Base-by-base conservation (phyloP, 306 rosid species). In the Dalbergia cochinchinensis region DNA sequence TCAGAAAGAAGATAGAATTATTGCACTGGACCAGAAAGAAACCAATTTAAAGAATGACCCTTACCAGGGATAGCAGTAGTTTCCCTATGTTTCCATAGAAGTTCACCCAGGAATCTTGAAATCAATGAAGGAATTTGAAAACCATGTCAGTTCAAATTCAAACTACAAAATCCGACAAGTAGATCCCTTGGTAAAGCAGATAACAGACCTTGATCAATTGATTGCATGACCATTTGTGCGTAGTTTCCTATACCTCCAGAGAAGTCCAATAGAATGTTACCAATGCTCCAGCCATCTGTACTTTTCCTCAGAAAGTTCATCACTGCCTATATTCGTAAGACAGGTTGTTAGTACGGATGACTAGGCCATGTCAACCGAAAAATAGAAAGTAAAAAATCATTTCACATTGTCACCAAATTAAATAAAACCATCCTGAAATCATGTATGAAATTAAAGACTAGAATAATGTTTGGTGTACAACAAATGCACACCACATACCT, bases 231-330 rank as follows among this genome's bases (percentile, higher is more conserved):
- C 99, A 95, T 93, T 87, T 83, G 87, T 60, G 51, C 69, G 31
- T 82, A 86, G 62, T 90, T 95, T 77, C 96, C 83, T 55, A 93
- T 63, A 18, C 98, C 93, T 87, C 98, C 99, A 22, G 85, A 73
- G 64, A 95, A 87, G 84, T 95, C 99, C 31, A 93, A 93, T 77
- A 95, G 81, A 64, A 95, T 88, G 80, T 90, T 91, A 47, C 97
- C 99, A 39, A 95, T 95, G 83, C 98, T 95, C 79, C 86, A 93
- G 65, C 99, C 98, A 42, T 90, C 90, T 0, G 98, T 95, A 89
- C 97, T 91, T 80, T 86, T 83, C 75, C 87, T 84, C 71, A 87
- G 63, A 74, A 83, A 86, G 78, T 83, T 86, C 85, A 86, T 83
- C 62, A 78, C 64, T 67, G 47, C 87, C 89, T 86, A 45, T 8